Percentiles rank a stretch among this genome's conserved stretches.
Evolutionary conservation across 345 rosid species (phyloP).

Genomic region (Punica granatum): DNA sequence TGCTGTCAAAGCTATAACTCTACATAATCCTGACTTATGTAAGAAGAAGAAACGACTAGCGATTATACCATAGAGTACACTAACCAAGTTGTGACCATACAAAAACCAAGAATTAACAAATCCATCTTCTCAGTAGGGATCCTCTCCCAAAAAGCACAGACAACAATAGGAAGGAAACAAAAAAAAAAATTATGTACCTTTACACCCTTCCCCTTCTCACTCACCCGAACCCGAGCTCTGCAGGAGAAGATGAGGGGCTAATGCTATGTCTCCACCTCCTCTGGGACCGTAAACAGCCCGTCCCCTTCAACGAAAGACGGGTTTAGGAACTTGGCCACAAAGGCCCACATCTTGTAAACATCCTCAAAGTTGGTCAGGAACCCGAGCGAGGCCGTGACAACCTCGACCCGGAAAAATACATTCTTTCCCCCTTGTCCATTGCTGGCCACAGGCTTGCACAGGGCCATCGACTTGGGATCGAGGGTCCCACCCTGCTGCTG

Average conservation of each 20-base stretch:
- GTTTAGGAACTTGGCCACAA: constrained; percentile 48
- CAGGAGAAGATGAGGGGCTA: not conserved
- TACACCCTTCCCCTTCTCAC: not conserved
- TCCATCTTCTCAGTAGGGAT: not conserved
- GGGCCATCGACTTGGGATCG: constrained; percentile 33
- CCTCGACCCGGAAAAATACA: constrained; percentile 43
- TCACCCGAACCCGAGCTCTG: not conserved
- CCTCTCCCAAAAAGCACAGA: not conserved
- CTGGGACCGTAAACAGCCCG: constrained; percentile 30
- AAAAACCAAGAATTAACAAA: constrained; percentile 6
- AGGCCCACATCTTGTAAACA: constrained; percentile 60
- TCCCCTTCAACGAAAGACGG: constrained; percentile 32
- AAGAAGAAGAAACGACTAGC: no score
- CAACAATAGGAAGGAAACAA: not conserved
- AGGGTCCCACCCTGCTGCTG: constrained; percentile 19
- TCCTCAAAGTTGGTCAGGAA: constrained; percentile 67
- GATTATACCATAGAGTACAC: no score
- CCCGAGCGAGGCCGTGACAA: constrained; percentile 63
- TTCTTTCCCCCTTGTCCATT: constrained; percentile 32
- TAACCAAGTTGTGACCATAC: not conserved
- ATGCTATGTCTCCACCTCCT: constrained; percentile 34
- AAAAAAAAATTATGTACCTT: not conserved
- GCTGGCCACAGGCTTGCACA: constrained; percentile 46
- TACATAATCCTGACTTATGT: not conserved
- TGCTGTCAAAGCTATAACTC: not conserved